A percentile compares a stretch with the other conserved stretches of the same genome.
Conservation (phyloP, 768 basidiomycete genomes). For the Tubosaeta sp. region DNA sequence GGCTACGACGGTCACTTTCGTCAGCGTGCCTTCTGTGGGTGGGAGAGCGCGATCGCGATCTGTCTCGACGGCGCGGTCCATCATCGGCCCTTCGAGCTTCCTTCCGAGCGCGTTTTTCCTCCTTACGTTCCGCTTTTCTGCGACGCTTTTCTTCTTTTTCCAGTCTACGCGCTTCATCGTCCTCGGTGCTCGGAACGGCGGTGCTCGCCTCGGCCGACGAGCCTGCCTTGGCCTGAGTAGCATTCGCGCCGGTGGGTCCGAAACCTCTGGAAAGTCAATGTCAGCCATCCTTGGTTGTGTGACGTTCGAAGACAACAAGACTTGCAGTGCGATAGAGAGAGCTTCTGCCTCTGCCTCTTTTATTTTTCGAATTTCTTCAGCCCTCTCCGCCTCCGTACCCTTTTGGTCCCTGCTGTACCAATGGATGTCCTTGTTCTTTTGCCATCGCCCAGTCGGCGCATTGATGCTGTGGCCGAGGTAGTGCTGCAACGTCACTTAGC, state of each 20-base stretch:
- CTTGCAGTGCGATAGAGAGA: slow-evolving; percentile 72
- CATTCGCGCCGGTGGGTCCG: slow-evolving; percentile 46
- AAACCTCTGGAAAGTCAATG: slow-evolving; percentile 57
- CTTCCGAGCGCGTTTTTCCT: slow-evolving; percentile 54
- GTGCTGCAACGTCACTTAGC: slow-evolving; percentile 48
- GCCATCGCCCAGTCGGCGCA: slow-evolving; percentile 94
- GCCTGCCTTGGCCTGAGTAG: slow-evolving; percentile 17
- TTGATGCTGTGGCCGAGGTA: slow-evolving; percentile 95
- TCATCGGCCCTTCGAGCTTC: slow-evolving; percentile 41
- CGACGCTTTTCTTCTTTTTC: slow-evolving; percentile 49
- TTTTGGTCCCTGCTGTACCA: slow-evolving; percentile 80
- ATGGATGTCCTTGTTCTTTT: slow-evolving; percentile 95
- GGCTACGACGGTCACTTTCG: slow-evolving; percentile 28
- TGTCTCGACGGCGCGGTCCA: slow-evolving; percentile 21
- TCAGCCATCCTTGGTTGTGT: neutral
- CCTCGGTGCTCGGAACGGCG: slow-evolving; percentile 20
- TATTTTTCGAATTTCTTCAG: slow-evolving; percentile 73
- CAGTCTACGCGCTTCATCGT: slow-evolving; percentile 29
- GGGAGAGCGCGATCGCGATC: slow-evolving; percentile 37
- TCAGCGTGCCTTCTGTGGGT: slow-evolving; percentile 11
- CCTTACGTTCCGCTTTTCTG: slow-evolving; percentile 53
- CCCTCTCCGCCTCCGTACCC: slow-evolving; percentile 41
- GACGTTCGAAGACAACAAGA: slow-evolving; percentile 6
- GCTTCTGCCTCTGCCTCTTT: slow-evolving; percentile 92
- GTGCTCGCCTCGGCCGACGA: slow-evolving; percentile 17